Evolutionary conservation across 2,329 filamentous ascomycete genomes (phyloP).

Genomic region (Exophiala aquamarina): DNA sequence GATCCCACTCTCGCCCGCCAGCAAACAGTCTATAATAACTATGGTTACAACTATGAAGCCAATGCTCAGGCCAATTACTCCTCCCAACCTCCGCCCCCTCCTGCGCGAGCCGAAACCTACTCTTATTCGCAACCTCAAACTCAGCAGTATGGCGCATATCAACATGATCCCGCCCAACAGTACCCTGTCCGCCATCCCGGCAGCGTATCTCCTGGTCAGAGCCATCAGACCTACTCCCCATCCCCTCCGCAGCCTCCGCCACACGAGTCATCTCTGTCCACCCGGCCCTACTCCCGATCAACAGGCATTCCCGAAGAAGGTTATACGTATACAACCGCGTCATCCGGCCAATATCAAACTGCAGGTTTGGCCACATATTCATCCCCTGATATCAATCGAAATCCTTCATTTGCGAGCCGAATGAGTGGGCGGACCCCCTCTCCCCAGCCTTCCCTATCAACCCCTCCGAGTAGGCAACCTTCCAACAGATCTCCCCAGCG

Average conservation of each 20-base stretch:
- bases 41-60: constrained; percentile 25
- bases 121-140: constrained; percentile 12
- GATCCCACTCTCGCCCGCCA: constrained; percentile 26
- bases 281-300: constrained; percentile 33
- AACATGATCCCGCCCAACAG: constrained; percentile 18
- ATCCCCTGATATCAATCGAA: constrained; percentile 24
- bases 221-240: constrained; percentile 22
- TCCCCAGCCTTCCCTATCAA: constrained; percentile 42
- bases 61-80: constrained; percentile 32
- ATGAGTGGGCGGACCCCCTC: constrained; percentile 33
- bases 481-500: constrained; percentile 51
- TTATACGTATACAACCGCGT: constrained; percentile 14
- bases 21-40: constrained; percentile 21
- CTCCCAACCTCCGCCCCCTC: constrained; percentile 31
- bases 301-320: constrained; percentile 20
- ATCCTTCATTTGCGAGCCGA: constrained; percentile 27
- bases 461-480: constrained; percentile 53
- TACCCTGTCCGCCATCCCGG: constrained; percentile 14
- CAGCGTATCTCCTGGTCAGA: constrained; percentile 11
- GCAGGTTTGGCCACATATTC: constrained; percentile 17
- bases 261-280: constrained; percentile 39
- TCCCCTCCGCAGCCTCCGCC: constrained; percentile 42
- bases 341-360: constrained; percentile 10
- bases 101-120: constrained; percentile 21
- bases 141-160: constrained; percentile 17